Percentiles rank a stretch among this genome's conserved stretches.
phyloP scores from a whole-genome alignment of 768 basidiomycete species.

The Termitomyces sp. region DNA sequence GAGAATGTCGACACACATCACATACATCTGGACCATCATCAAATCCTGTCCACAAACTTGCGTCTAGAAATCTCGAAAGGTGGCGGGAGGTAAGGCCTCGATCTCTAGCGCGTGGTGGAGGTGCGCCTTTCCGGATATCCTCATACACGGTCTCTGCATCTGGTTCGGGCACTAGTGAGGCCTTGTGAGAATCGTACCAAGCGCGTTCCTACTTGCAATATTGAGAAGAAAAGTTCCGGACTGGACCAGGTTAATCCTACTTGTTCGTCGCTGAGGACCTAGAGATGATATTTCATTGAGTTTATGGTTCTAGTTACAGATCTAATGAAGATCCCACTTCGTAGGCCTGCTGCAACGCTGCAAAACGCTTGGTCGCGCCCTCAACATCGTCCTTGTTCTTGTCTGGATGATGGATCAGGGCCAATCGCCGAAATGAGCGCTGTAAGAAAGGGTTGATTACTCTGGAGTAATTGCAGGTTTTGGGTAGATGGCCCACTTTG shows the following conservation, averaged over 20 bases:
- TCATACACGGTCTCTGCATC: slow-evolving; percentile 86
- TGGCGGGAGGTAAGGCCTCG: slow-evolving; percentile 81
- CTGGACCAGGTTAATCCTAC: slow-evolving; percentile 40
- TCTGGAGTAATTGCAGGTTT: not conserved
- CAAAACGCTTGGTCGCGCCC: slow-evolving; percentile 84
- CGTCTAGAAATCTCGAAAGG: slow-evolving; percentile 81
- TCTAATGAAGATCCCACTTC: slow-evolving; percentile 55
- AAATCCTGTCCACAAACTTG: slow-evolving; percentile 62
- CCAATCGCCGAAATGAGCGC: slow-evolving; percentile 83
- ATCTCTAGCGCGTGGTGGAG: slow-evolving; percentile 52
- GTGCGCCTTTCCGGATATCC: slow-evolving; percentile 74
- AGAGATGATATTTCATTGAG: slow-evolving; percentile 6
- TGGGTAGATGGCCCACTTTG: slow-evolving; percentile 47
- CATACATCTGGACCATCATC: slow-evolving; percentile 63
- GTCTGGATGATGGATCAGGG: slow-evolving; percentile 84
- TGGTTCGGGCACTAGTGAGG: slow-evolving; percentile 74
- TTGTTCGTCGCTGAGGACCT: slow-evolving; percentile 95
- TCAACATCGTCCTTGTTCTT: slow-evolving; percentile 84
- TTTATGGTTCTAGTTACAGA: not conserved
- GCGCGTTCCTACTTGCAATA: slow-evolving; percentile 81
- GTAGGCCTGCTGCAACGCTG: slow-evolving; percentile 90
- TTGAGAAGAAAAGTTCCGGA: slow-evolving; percentile 16
- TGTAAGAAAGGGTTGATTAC: slow-evolving; percentile 26
- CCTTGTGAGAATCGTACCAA: slow-evolving; percentile 95
- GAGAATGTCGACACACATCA: slow-evolving; percentile 8